Base-by-base conservation (phyloP, 257 asterid genomes). In the Scutellaria barbata region DNA sequence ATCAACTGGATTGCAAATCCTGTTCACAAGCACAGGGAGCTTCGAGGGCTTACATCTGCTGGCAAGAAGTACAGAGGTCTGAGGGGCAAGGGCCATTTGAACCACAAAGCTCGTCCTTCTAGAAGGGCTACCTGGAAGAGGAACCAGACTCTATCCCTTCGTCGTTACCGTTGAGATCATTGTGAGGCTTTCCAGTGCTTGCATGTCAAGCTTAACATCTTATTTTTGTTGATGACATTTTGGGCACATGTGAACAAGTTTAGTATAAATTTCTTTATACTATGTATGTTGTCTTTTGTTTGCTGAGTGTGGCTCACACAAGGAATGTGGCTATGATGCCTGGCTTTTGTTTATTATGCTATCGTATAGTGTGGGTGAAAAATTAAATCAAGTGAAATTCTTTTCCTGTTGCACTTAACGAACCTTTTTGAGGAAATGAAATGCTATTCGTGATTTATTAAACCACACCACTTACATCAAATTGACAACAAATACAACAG, bases 11-110 rank as follows among this genome's bases (percentile, higher is more conserved):
- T 71, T 35, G 25, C 39, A 30, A 71, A 71, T 48, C 76, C 76
- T 7, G 76, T 71, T 12, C 76, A 71, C 69, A 71, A 71, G 51
- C 76, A 71, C 14, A 17, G 76, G 13, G 76, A 71, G 53, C 76
- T 71, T 48, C 60, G 76, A 7, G 76, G 76, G 1, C 76, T 71
- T 17, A 71, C 76, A 5, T 71, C 76, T 17, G 76, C 76, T 71
- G 76, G 76, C 50, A 71, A 71, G 76, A 71, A 71, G 46, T 71
- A 43, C 75, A 70, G 75, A 42, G 75, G 75, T 57, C 75, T 70
- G 7, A 57, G 75, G 11, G 75, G 75, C 58, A 70, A 54, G 22
- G 75, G 75, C 11, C 75, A 70, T 58, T 52, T 57, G 5, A 57
- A 70, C 66, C 75, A 70, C 67, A 70, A 70, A 57, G 75, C 75